Evolutionary conservation across 495 filamentous ascomycete species (phyloP), one percentile per base, ranked within the genome.

Genomic region (Hypoxylon fuscum): DNA sequence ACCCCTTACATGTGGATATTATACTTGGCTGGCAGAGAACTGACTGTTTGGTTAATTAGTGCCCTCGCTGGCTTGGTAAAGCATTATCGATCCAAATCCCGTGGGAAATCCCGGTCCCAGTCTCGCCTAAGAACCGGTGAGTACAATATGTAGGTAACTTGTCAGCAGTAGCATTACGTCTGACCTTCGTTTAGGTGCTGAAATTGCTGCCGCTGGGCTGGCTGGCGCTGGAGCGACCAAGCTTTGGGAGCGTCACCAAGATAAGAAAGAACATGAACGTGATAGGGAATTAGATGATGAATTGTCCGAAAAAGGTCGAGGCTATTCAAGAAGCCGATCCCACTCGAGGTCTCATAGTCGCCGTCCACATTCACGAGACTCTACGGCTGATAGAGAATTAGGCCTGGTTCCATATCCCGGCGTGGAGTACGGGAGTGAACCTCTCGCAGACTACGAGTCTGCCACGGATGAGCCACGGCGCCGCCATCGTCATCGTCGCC

Each of bases 151-250:
- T n/a, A n/a, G n/a, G n/a, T n/a, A 42, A 17, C 20, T 12, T 10
- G 12, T 34, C 14, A 1, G n/a, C 11, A 5, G 6, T 15, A 31
- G 14, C 29, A 55, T 2, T 17, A 29, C 4, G 8, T 23, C 63
- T 70, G 34, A 72, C 34, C 22, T 14, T 41, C 3, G 3, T 20
- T 27, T 37, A 72, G 82, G 78, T 49, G 82, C 81, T 17, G 80
- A 81, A 69, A 87, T 96, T 35, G 84, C 85, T 11, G 92, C 87
- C 11, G 88, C 91, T 11, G 92, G 90, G 38, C 74, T 93, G 2
- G 90, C 89, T 9, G 90, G 86, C 35, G 93, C 92, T 12, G 91
- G 87, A 8, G 87, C 88, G 46, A 88, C 90, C 64, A 91, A 90
- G 35, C 69, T 96, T 11, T 96, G 93, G 70, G 91, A 97, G 76